Base-by-base conservation (phyloP, 2,329 filamentous ascomycete genomes). In the Botryosphaeria dothidea region DNA sequence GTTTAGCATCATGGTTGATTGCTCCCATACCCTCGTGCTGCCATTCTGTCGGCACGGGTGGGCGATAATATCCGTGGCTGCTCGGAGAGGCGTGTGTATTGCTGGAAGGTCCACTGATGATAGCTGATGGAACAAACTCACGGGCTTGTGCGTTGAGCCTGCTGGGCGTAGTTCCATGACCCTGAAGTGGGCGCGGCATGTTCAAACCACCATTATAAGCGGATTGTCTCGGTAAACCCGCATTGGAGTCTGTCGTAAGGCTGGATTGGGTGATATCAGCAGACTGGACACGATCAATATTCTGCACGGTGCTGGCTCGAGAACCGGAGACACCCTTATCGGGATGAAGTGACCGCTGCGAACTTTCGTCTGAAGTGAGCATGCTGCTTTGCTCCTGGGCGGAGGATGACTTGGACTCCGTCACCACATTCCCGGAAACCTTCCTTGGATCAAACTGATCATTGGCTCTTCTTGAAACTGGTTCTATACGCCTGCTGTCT, bases 91-190 rank as follows among this genome's bases (percentile, higher is more conserved):
- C 13, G 25, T 34, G 23, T 25, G 36, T 34, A 15, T 15, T 56
- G 36, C 61, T n/a, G 21, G 41, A 49, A 4, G 4, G 23, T 3
- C 17, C 27, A 29, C 17, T 21, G n/a, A 11, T 34, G 11, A 27
- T 41, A 19, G 25, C 3, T 27, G 31, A 19, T 19, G 63, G 63
- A 8, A 65, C 54, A 54, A 65, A 65, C 34, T 65, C 63, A 15
- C 51, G 45, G 23, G 63, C 63, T 15, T 52, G 38, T 6, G 63
- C 63, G 23, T 65, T 65, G 9, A 65, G 36, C 36, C 43, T 45
- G 15, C 31, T 56, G 27, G 61, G 38, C 4, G 38, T 38, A 5
- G 43, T 45, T 9, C 21, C n/a, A 19, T 45, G 46, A 9, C 56
- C n/a, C 34, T 17, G 27, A 11, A 31, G 25, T 8, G 21, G 23